These are phyloP conservation scores for Wickerhamiella australiensis DNA, from an alignment of 805 yeast genomes.

Conservation along the genomic window DNA sequence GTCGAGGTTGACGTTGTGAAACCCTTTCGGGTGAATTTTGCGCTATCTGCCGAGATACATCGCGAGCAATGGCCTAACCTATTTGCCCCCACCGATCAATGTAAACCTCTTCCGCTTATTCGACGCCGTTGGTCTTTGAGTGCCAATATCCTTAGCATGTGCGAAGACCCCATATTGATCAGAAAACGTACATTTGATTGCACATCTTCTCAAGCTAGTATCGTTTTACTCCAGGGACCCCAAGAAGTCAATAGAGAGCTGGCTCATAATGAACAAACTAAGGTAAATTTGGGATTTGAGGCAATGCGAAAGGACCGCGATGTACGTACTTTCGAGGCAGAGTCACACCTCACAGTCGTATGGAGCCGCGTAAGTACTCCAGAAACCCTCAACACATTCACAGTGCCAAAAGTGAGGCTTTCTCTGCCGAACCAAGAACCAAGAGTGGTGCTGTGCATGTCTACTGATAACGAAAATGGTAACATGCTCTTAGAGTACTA, in stretches of 20 bases:
- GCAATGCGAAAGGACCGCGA: constrained; percentile 12
- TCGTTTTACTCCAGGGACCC: not conserved
- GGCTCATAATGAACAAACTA: constrained; percentile 10
- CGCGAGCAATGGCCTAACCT: constrained; percentile 30
- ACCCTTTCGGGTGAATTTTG: constrained; percentile 31
- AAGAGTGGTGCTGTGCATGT: constrained; percentile 18
- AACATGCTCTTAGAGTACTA: constrained; percentile 31
- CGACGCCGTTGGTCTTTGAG: constrained; percentile 28
- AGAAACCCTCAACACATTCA: constrained; percentile 15
- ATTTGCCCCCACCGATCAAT: constrained; percentile 24
- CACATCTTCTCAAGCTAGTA: not conserved
- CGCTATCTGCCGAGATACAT: constrained; percentile 27
- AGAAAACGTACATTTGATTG: not conserved
- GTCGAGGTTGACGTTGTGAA: constrained; percentile 25
- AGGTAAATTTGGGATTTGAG: constrained; percentile 5
- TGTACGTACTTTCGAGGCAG: constrained; percentile 19
- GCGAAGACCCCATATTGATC: constrained; percentile 14
- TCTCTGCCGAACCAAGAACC: constrained; percentile 23
- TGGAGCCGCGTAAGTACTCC: constrained; percentile 25
- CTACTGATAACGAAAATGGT: not conserved
- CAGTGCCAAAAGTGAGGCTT: constrained; percentile 19
- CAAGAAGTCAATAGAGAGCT: not conserved
- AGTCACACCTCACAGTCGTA: constrained; percentile 23
- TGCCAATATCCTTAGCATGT: constrained; percentile 24
- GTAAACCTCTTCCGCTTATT: constrained; percentile 24